Conservation (phyloP, 1,284 basidiomycete genomes). For the Ceratobasidium sp. region DNA sequence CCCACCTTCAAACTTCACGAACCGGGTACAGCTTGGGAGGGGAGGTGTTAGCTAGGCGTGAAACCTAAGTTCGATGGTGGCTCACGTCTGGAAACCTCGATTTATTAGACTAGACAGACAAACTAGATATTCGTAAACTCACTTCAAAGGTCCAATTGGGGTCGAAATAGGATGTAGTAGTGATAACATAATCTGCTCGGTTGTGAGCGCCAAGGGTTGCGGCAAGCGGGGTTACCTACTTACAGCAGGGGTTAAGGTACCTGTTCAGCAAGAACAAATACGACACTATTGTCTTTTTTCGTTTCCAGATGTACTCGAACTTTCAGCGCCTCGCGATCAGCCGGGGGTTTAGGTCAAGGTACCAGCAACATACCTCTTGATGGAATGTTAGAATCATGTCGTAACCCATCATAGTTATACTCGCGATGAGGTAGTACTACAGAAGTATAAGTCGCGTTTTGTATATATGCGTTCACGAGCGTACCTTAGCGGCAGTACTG, state of each 20-base stretch:
- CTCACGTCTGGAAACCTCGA: constrained; percentile 17
- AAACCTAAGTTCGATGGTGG: too few species aligned
- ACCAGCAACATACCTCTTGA: constrained; percentile 11
- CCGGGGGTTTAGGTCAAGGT: not conserved
- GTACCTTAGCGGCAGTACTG: constrained; percentile 36
- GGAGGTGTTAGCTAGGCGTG: not conserved
- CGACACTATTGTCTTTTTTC: constrained; percentile 37
- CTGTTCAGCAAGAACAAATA: constrained; percentile 39
- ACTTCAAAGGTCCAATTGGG: constrained; percentile 35
- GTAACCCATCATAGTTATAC: constrained; percentile 42
- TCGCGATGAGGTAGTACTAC: constrained; percentile 36
- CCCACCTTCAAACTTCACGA: constrained; percentile 39
- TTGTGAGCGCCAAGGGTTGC: not conserved
- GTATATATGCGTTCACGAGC: not conserved
- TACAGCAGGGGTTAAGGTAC: constrained; percentile 40
- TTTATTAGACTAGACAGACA: not conserved
- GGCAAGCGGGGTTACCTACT: not conserved
- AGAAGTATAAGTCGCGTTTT: not conserved
- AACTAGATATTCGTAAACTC: not conserved
- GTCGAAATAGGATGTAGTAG: constrained; percentile 38
- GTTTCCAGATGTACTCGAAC: constrained; percentile 40
- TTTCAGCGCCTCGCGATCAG: not conserved
- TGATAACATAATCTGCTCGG: constrained; percentile 24
- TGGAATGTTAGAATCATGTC: constrained; percentile 41
- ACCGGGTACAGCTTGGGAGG: constrained; percentile 15